Evolutionary conservation across 2,329 filamentous ascomycete genomes (phyloP), one percentile per base, ranked within the genome.

Genomic region (Aspergillus unguis): DNA sequence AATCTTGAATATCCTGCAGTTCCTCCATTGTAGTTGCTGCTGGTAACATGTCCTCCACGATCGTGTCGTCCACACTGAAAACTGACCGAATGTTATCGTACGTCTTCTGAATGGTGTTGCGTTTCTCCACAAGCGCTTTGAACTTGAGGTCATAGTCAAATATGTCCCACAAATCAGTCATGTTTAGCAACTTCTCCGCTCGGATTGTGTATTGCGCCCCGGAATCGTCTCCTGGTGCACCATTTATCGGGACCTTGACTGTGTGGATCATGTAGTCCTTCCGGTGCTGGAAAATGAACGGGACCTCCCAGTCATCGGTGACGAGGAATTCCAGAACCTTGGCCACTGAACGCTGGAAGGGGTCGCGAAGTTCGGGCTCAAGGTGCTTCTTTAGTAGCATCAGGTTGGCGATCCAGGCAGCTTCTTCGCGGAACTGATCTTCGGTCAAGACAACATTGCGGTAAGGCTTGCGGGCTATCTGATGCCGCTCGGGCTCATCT

Each of bases 211-310:
- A 88, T 53, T 90, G 85, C 1, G 86, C 84, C 1, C 81, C 84
- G 3, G 51, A 44, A 62, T 90, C 85, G 6, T 92, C 86, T 52
- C 85, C 80, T 11, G 81, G 79, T 57, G 83, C 77, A 72, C 66
- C 85, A 68, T 75, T 85, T 5, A 82, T 80, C 36, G 80, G 76
- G n/a, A 80, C 74, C 66, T 89, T 91, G 59, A 86, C 86, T 26
- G 88, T 88, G 65, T 97, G 90, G 52, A 99, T 95, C 40, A 99
- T 81, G 67, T 97, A 99, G 70, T 99, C 94, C 72, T 96, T 96
- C 56, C 94, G 90, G 67, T 99, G 94, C 70, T 96, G 92, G 71
- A 96, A 96, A 62, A 99, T 94, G 70, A 96, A 99, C 0, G 94
- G 92, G 1, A 96, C 91, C 71, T 99, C 94, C 62, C 92, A 90